Conservation (phyloP, 2,329 filamentous ascomycete species). For the Cercospora berteroae region DNA sequence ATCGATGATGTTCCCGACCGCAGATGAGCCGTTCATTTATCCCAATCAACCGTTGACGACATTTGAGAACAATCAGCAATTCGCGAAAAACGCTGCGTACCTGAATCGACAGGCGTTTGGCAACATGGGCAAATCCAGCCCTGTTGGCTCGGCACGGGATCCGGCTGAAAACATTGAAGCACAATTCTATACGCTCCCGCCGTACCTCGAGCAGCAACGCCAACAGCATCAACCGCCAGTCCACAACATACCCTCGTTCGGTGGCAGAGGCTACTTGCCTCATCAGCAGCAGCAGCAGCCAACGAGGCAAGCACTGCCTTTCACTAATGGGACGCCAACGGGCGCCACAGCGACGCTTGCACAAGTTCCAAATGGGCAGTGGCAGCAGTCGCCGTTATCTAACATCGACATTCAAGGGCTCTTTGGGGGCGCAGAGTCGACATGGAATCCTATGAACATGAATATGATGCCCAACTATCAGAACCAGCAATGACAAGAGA, state of each 20-base stretch:
- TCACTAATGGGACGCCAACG: constrained; percentile 23
- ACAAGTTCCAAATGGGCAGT: constrained; percentile 19
- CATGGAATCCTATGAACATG: constrained; percentile 36
- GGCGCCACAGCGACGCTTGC: constrained; percentile 20
- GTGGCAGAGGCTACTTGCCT: constrained; percentile 16
- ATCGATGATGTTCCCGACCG: constrained; percentile 74
- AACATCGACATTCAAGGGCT: constrained; percentile 41
- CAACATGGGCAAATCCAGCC: constrained; percentile 17
- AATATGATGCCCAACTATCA: constrained; percentile 26
- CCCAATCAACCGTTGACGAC: constrained; percentile 70
- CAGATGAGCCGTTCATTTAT: constrained; percentile 71
- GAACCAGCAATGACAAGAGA: constrained; percentile 12
- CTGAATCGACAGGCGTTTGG: constrained; percentile 18
- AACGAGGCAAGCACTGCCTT: constrained; percentile 18
- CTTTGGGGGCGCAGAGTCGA: constrained; percentile 37
- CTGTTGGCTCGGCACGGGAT: constrained; percentile 20
- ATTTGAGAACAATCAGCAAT: constrained; percentile 49
- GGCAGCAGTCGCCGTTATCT: constrained; percentile 31
- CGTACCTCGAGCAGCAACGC: constrained; percentile 62
- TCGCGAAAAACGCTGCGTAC: constrained; percentile 26
- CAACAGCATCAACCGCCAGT: constrained; percentile 26
- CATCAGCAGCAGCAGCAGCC: not conserved
- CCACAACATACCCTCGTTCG: constrained; percentile 23
- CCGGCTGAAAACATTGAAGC: constrained; percentile 64
- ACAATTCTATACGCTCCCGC: constrained; percentile 68